phyloP scores from a whole-genome alignment of 2,329 filamentous ascomycete genomes.

The Lachnellula suecica region DNA sequence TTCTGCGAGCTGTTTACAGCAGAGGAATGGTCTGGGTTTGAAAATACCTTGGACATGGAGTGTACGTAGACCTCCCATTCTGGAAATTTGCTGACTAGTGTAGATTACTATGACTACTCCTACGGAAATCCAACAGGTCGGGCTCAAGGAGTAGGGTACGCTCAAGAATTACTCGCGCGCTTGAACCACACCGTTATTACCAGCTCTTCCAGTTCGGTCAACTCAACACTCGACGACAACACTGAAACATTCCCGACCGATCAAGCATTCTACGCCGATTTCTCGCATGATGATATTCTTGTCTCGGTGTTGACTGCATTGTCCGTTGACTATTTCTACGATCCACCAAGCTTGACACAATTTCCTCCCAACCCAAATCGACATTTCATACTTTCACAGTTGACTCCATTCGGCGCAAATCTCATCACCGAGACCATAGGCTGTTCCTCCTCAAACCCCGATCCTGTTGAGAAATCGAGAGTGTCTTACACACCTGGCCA shows the following conservation, averaged over 20 bases:
- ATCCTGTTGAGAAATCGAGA: conserved; percentile 37
- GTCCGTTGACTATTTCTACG: conserved; percentile 53
- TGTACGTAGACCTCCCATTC: conserved; percentile 39
- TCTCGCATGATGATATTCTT: conserved; percentile 88
- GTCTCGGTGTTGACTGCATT: conserved; percentile 58
- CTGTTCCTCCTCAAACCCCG: conserved; percentile 42
- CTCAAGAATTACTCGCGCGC: conserved; percentile 80
- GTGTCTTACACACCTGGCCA: conserved; percentile 42
- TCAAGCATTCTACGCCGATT: conserved; percentile 74
- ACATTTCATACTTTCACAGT: conserved; percentile 47
- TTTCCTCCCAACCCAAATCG: conserved; percentile 44
- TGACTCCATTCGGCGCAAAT: conserved; percentile 55
- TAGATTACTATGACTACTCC: conserved; percentile 65
- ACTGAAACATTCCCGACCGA: conserved; percentile 70
- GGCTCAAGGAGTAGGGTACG: conserved; percentile 81
- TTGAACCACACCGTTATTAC: conserved; percentile 65
- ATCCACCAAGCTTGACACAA: conserved; percentile 41
- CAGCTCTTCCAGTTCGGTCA: conserved; percentile 70
- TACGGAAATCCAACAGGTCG: conserved; percentile 79
- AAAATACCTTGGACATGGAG: conserved; percentile 51
- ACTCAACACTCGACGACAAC: conserved; percentile 70
- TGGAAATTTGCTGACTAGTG: background rate
- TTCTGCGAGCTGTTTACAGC: conserved; percentile 55
- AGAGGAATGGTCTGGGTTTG: conserved; percentile 54
- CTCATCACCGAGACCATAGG: conserved; percentile 56